Evolutionary conservation across 805 yeast species (phyloP).

Genomic region (Candida xyloterini): DNA sequence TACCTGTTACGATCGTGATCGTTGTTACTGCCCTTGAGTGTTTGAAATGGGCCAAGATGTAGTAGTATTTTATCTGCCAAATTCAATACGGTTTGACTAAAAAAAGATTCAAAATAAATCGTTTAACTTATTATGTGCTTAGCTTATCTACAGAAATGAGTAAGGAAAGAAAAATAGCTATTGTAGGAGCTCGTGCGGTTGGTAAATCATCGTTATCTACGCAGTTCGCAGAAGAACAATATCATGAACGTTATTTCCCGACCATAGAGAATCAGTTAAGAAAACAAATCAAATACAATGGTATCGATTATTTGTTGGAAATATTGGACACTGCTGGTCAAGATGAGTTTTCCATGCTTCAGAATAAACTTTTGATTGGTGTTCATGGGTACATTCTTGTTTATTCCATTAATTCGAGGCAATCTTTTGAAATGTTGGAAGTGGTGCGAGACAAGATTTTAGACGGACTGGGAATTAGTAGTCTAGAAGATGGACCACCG

Average conservation of each 20-base stretch:
- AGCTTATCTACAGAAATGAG: slow-evolving; percentile 14
- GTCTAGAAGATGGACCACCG: slow-evolving; percentile 42
- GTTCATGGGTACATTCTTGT: slow-evolving; percentile 81
- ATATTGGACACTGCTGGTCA: slow-evolving; percentile 92
- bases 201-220: slow-evolving; percentile 86
- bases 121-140: not conserved
- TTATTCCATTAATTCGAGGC: slow-evolving; percentile 75
- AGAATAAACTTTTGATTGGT: slow-evolving; percentile 74
- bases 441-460: slow-evolving; percentile 80
- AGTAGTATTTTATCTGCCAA: slow-evolving; percentile 6
- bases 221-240: slow-evolving; percentile 82
- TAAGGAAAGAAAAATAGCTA: slow-evolving; percentile 72
- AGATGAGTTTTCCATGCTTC: slow-evolving; percentile 81
- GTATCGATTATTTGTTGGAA: slow-evolving; percentile 76
- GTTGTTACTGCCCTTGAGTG: slow-evolving; percentile 66
- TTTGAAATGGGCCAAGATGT: slow-evolving; percentile 34
- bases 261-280: slow-evolving; percentile 85
- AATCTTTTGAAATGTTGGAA: slow-evolving; percentile 72
- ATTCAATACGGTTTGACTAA: slow-evolving; percentile 1
- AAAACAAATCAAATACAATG: slow-evolving; percentile 64
- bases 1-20: slow-evolving; percentile 71
- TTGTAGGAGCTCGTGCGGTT: slow-evolving; percentile 84
- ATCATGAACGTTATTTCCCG: slow-evolving; percentile 86
- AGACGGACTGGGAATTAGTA: slow-evolving; percentile 54
- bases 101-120: slow-evolving; percentile 1